Base-by-base conservation (phyloP, 495 filamentous ascomycete genomes). In the Xanthoparmelia taractica region DNA sequence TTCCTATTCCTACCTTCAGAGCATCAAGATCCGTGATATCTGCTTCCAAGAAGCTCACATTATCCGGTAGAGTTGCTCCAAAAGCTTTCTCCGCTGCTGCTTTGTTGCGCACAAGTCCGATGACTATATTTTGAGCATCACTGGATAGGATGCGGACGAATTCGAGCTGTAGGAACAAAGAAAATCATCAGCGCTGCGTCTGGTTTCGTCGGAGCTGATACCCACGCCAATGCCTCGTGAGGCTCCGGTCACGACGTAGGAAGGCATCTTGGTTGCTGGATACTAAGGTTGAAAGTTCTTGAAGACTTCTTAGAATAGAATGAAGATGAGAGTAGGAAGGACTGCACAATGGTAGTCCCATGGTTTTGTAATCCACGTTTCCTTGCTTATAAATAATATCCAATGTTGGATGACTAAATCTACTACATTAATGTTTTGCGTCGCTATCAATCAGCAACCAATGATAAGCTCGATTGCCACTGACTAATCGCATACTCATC, bases 201-300 rank as follows among this genome's bases (percentile, higher is more conserved):
- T 4, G 2, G 6, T 33, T 33, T 20, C 17, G 1, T 6, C 5
- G 17, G 50, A 68, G 75, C 74, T 74, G 37, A 45, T 45, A 65
- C 73, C 71, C 57, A 76, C 77, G 0, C 77, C 76, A n/a, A 78
- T 59, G 11, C 76, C 76, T 54, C 67, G 71, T 0, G 73, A 76
- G 15, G 67, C 76, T 33, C 77, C 76, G 15, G 73, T 71, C 43
- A 77, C 63, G 23, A 75, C 62, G 58, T 74, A 77, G 15, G 66
- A 67, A 67, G 75, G 56, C 75, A 76, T 77, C 33, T 20, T 4
- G 2, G 27, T 20, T 54, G 29, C 25, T 50, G 47, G 4, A 29
- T 23, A 47, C 41, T 45, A 10, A 10, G 20, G 41, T 8, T 45
- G 5, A 2, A 10, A 45, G 1, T 2, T 4, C 18, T 18, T 43